Evolutionary conservation across 352 stramenopile genomes (phyloP), one percentile per base, ranked within the genome.

Genomic region (Pythium phragmiticola): DNA sequence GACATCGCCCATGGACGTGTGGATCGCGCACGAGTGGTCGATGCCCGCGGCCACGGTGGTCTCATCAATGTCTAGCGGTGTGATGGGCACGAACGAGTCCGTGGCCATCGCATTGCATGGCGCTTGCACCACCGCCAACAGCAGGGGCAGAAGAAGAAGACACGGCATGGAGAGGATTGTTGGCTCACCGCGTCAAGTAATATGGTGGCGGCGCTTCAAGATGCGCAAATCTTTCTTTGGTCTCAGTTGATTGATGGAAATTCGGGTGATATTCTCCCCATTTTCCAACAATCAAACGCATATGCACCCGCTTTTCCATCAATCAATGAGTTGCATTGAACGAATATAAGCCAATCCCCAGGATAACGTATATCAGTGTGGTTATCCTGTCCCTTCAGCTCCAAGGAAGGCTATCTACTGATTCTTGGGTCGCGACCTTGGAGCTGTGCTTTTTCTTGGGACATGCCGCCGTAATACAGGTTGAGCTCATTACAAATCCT

Each of bases 21-120:
- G 69, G 63, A 94, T 90, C 33, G 86, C 86, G 52, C 86, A 94
- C 51, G 86, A 89, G 70, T 94, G 85, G 47, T 87, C 80, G 63
- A 91, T 83, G 60, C 85, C 85, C 0, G 81, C 81, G 2, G 83
- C 83, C 58, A 94, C 84, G 42, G 70, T 89, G 37, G 76, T 90
- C 60, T 92, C 85, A 51, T 90, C 83, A 50, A 89, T 85, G 52
- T 94, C 84, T 59, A 88, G 52, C n/a, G 85, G 78, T 33, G 70
- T 70, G 41, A 88, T 66, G 42, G 45, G 33, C 26, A 43, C 42
- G 42, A 60, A 17, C 39, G 37, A 11, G 16, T 66, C 59, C 16
- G 30, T 21, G 23, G 13, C 23, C 51, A 42, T 11, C 28, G 12
- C 30, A 17, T 0, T 30, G 14, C 21, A n/a, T 16, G 47, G 21